Conservation (phyloP, 345 rosid species). For the Corchorus olitorius region DNA sequence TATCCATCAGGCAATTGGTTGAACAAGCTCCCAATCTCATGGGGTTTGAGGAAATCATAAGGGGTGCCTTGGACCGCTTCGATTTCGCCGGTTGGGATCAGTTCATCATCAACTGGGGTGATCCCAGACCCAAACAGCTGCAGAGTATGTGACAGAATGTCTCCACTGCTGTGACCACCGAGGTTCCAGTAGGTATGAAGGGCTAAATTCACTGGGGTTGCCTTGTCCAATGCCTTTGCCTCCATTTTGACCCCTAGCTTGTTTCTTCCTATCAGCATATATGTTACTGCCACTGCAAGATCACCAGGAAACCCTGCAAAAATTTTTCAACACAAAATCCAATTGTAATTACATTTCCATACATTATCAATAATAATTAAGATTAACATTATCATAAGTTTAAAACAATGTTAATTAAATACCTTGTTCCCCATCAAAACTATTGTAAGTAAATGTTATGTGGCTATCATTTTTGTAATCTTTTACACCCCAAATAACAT, state of each 20-base stretch:
- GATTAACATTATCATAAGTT: too few relatives aligned
- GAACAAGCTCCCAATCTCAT: slow-evolving; percentile 47
- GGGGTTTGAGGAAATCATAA: slow-evolving; percentile 60
- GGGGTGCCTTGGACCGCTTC: slow-evolving; percentile 44
- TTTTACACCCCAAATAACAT: slow-evolving; percentile 61
- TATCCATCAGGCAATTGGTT: slow-evolving; percentile 58
- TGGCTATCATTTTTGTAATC: slow-evolving; percentile 46
- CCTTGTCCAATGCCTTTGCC: slow-evolving; percentile 56
- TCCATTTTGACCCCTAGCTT: slow-evolving; percentile 57
- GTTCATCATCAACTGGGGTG: slow-evolving; percentile 69
- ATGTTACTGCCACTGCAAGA: slow-evolving; percentile 61
- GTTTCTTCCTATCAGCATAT: slow-evolving; percentile 51
- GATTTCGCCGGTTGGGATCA: slow-evolving; percentile 77
- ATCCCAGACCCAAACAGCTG: slow-evolving; percentile 49
- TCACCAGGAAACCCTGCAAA: slow-evolving; percentile 74
- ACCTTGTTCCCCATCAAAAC: slow-evolving; percentile 77
- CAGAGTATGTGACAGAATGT: slow-evolving; percentile 60
- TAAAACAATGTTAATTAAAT: not conserved
- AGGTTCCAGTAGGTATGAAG: slow-evolving; percentile 88
- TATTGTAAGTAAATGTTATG: slow-evolving; percentile 58
- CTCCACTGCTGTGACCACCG: slow-evolving; percentile 61
- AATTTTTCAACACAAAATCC: not conserved
- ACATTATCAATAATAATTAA: too few relatives aligned
- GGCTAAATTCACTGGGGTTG: slow-evolving; percentile 79
- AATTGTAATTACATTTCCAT: not conserved